These are phyloP conservation scores for Cephalotrichum gorgonifer DNA, from an alignment of 2,329 filamentous ascomycete species.

Conservation along the genomic window DNA sequence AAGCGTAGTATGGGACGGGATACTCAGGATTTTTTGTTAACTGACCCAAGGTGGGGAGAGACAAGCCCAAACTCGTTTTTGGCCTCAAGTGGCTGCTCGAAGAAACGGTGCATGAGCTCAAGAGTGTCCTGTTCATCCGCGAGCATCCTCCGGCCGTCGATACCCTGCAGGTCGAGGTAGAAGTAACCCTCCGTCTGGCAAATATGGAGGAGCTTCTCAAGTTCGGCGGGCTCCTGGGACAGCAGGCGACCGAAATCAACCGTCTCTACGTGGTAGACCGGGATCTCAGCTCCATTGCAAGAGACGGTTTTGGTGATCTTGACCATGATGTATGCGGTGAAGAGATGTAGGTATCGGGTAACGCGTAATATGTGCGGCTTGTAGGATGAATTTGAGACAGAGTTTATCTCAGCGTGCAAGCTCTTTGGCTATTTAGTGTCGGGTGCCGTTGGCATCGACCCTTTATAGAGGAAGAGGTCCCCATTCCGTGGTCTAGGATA, in stretches of 20 bases:
- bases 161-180: slow-evolving; percentile 41
- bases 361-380: background rate
- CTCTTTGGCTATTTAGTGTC: too few species aligned
- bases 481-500: too few species aligned
- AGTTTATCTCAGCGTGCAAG: too few species aligned
- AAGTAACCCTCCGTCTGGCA: slow-evolving; percentile 44
- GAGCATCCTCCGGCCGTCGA: slow-evolving; percentile 42
- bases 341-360: background rate
- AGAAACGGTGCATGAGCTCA: slow-evolving; percentile 45
- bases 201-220: slow-evolving; percentile 37
- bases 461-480: too few species aligned
- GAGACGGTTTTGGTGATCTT: slow-evolving; percentile 24
- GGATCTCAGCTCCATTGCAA: slow-evolving; percentile 37
- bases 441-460: too few species aligned
- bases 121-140: slow-evolving; percentile 41
- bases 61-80: slow-evolving; percentile 48
- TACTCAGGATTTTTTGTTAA: too few species aligned
- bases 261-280: slow-evolving; percentile 40
- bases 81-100: slow-evolving; percentile 37
- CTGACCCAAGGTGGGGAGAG: slow-evolving; percentile 38
- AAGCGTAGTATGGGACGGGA: too few species aligned
- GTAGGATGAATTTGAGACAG: background rate
- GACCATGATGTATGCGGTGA: background rate
- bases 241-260: slow-evolving; percentile 40
- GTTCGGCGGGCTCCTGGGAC: slow-evolving; percentile 41